These are phyloP conservation scores for Colletotrichum musicola DNA, from an alignment of 2,329 filamentous ascomycete genomes.

Conservation along the genomic window DNA sequence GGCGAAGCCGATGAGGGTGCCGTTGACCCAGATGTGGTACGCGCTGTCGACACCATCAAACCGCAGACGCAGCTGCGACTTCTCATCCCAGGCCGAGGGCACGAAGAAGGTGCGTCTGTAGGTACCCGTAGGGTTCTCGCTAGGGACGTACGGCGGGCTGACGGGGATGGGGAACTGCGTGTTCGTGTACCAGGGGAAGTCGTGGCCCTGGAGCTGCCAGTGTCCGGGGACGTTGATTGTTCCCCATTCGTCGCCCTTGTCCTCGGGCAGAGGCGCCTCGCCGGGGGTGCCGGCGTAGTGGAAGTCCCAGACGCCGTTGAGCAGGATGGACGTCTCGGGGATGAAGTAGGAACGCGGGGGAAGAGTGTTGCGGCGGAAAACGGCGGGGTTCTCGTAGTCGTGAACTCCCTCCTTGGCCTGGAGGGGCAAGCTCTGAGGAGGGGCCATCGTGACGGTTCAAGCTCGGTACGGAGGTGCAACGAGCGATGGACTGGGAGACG, in stretches of 20 bases:
- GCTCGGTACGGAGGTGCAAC: not conserved
- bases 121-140: constrained; percentile 74
- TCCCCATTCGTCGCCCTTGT: constrained; percentile 55
- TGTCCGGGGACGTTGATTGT: constrained; percentile 73
- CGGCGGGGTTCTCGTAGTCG: constrained; percentile 63
- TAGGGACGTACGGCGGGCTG: constrained; percentile 72
- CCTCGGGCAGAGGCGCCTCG: constrained; percentile 57
- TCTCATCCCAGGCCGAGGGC: constrained; percentile 59
- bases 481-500: constrained; percentile 1
- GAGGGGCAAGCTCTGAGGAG: constrained; percentile 46
- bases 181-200: constrained; percentile 77
- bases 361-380: constrained; percentile 67
- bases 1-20: constrained; percentile 72
- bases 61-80: constrained; percentile 68
- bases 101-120: constrained; percentile 70
- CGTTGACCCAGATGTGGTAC: constrained; percentile 78
- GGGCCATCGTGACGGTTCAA: constrained; percentile 37
- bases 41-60: constrained; percentile 81
- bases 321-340: constrained; percentile 60
- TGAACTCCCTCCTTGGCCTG: constrained; percentile 52
- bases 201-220: constrained; percentile 79
- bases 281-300: constrained; percentile 60
- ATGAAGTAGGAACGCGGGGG: constrained; percentile 66
- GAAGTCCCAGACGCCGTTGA: constrained; percentile 72
- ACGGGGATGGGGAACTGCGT: constrained; percentile 75